Evolutionary conservation across 169 alveolate genomes (phyloP).

Genomic region (Perkinsus chesapeaki): DNA sequence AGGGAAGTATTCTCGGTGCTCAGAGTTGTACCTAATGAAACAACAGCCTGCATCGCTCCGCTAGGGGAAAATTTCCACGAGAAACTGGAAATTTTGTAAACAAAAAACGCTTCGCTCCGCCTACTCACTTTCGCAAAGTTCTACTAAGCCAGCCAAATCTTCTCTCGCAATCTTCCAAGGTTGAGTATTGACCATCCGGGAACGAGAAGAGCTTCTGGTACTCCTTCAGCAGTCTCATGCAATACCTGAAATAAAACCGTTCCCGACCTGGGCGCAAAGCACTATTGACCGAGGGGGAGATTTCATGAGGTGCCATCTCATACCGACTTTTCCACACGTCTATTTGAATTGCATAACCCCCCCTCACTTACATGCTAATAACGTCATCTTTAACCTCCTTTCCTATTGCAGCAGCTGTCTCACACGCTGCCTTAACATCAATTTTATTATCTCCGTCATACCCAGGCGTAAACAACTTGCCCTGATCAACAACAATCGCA

Average conservation of each 20-base stretch:
- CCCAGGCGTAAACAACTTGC: neutral
- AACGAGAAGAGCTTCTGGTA: neutral
- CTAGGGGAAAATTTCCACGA: too few species aligned
- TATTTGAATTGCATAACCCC: neutral
- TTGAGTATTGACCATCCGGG: neutral
- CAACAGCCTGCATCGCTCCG: neutral
- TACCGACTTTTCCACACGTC: too few species aligned
- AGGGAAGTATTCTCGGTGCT: neutral
- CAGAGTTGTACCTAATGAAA: neutral
- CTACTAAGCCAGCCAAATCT: neutral
- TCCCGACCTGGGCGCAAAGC: neutral
- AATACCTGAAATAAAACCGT: neutral
- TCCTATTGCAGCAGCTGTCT: neutral
- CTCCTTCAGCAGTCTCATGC: neutral
- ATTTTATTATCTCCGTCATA: neutral
- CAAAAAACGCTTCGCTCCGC: neutral
- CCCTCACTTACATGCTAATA: neutral
- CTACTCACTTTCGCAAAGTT: neutral
- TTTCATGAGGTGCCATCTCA: too few species aligned
- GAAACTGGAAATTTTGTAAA: too few species aligned
- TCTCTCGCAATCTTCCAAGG: neutral
- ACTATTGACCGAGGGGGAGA: too few species aligned
- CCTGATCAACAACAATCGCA: too few species aligned
- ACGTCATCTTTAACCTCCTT: neutral
- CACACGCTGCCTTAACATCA: neutral